These are phyloP conservation scores for Cerrena zonata DNA, from an alignment of 1,284 basidiomycete genomes.

Conservation along the genomic window DNA sequence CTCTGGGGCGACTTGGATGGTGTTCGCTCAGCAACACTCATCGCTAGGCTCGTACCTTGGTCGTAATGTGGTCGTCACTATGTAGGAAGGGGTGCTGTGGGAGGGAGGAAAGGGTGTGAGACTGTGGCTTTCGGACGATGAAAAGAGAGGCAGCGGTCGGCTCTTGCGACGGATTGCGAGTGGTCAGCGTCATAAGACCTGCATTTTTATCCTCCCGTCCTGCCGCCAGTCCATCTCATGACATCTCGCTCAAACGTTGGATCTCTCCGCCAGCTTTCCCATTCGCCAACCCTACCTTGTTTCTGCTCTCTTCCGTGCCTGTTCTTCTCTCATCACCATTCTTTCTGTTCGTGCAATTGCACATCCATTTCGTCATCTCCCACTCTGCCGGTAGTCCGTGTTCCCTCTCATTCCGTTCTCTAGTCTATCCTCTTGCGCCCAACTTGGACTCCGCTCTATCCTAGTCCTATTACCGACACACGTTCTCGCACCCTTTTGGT, in stretches of 20 bases:
- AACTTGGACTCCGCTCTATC: not conserved
- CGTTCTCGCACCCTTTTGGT: not conserved
- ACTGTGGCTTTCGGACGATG: not conserved
- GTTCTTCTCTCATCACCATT: not conserved
- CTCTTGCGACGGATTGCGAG: slow-evolving; percentile 12
- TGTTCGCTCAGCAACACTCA: not conserved
- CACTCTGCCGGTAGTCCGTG: not conserved
- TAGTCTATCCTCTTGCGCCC: not conserved
- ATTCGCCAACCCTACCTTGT: not conserved
- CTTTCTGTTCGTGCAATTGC: not conserved
- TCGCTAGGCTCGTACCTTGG: slow-evolving; percentile 1
- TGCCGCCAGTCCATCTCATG: not conserved
- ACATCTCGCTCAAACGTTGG: not conserved
- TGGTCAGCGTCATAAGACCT: slow-evolving; percentile 13
- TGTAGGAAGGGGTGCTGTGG: not conserved
- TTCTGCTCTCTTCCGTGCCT: not conserved
- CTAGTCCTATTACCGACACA: not conserved
- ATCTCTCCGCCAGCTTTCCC: not conserved
- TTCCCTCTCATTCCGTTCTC: not conserved
- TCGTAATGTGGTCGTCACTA: not conserved
- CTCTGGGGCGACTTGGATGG: slow-evolving; percentile 9
- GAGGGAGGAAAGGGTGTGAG: not conserved
- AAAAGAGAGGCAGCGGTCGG: slow-evolving; percentile 3
- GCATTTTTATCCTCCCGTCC: not conserved
- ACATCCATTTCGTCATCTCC: not conserved